Evolutionary conservation across 768 basidiomycete genomes (phyloP).

Genomic region (Lactarius trivialis): DNA sequence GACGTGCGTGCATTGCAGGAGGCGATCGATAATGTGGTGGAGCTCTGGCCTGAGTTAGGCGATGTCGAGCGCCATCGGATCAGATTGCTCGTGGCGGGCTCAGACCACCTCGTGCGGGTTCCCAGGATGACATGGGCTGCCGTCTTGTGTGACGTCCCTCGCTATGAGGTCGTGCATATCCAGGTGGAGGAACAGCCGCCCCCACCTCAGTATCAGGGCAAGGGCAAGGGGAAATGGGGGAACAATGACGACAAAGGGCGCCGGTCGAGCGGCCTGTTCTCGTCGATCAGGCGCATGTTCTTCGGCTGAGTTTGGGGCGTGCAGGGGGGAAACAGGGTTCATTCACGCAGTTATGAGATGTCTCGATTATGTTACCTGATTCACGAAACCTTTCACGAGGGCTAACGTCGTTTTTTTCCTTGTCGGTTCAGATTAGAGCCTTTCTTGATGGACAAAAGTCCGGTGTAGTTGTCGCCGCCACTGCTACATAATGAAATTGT

Average conservation of each 20-base stretch:
- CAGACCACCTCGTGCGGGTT: slow-evolving; percentile 15
- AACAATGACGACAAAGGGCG: not conserved
- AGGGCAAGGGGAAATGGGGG: not conserved
- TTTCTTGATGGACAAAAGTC: not conserved
- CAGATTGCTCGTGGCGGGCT: slow-evolving; percentile 5
- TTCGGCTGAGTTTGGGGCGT: not conserved
- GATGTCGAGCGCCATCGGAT: slow-evolving; percentile 5
- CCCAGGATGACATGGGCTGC: slow-evolving; percentile 17
- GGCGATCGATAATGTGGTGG: slow-evolving; percentile 10
- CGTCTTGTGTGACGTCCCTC: slow-evolving; percentile 12
- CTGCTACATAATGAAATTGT: not conserved
- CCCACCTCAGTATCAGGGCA: slow-evolving; percentile 16
- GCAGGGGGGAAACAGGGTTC: not conserved
- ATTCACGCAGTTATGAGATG: not conserved
- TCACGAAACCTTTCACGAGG: not conserved
- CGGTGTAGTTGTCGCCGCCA: not conserved
- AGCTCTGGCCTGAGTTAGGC: slow-evolving; percentile 16
- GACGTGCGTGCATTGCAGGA: slow-evolving; percentile 6
- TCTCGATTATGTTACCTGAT: not conserved
- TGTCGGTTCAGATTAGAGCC: not conserved
- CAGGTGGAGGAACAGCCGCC: slow-evolving; percentile 11
- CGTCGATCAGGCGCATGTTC: slow-evolving; percentile 11
- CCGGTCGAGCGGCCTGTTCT: slow-evolving; percentile 7
- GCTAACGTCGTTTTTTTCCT: not conserved
- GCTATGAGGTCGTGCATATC: slow-evolving; percentile 19